phyloP scores from a whole-genome alignment of 192 early-diverging fungal genomes.

The Irineochytrium annulatum region DNA sequence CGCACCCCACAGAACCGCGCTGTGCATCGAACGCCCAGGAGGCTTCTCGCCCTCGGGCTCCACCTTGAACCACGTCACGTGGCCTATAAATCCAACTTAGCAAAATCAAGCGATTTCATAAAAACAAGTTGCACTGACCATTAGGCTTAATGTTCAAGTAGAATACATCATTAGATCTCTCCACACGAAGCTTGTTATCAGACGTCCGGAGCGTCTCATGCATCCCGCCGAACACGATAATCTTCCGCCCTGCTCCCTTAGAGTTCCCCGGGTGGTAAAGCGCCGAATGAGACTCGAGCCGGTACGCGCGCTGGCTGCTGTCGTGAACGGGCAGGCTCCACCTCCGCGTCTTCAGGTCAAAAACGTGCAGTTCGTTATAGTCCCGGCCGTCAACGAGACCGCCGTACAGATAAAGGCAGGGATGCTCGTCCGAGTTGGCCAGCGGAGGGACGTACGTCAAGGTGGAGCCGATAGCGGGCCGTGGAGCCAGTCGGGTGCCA shows the following conservation, averaged over 20 bases:
- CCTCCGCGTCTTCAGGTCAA: neutral
- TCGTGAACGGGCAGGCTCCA: neutral
- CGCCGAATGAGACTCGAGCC: neutral
- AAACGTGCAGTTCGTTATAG: constrained; percentile 1
- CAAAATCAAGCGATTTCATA: neutral
- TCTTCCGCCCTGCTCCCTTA: neutral
- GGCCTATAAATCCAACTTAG: neutral
- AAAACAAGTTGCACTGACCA: too few species aligned
- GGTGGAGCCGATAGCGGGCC: neutral
- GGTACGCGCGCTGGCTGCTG: neutral
- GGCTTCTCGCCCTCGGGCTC: neutral
- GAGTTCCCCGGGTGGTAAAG: neutral
- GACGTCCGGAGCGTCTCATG: neutral
- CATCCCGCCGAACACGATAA: neutral
- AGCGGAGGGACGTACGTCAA: constrained; percentile 3
- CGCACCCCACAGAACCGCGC: neutral
- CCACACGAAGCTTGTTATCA: neutral
- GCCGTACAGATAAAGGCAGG: neutral
- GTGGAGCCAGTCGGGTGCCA: neutral
- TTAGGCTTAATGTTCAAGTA: neutral
- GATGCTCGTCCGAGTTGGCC: neutral
- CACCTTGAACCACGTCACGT: neutral
- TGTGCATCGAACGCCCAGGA: neutral
- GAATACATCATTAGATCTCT: neutral
- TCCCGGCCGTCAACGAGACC: neutral